A percentile compares a stretch with the other conserved stretches of the same genome.
These are phyloP conservation scores for Pythium monospermum DNA, from an alignment of 352 stramenopile genomes.

Conservation along the genomic window DNA sequence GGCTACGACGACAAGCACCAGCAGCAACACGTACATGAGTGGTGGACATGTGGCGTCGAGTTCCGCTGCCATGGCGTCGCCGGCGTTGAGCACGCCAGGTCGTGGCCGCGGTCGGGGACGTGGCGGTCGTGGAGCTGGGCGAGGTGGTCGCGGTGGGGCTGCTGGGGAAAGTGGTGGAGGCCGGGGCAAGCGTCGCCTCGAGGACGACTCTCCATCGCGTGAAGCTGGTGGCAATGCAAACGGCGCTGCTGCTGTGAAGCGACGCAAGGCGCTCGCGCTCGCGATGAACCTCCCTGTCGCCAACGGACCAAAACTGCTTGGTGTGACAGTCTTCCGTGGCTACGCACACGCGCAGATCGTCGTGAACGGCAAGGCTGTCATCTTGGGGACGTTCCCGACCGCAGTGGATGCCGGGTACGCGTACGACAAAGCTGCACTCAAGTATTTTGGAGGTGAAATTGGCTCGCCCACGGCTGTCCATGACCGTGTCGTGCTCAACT, in stretches of 20 bases:
- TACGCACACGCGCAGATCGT: constrained; percentile 77
- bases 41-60: background rate
- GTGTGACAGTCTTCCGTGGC: constrained; percentile 62
- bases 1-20: constrained; percentile 1
- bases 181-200: constrained; percentile 50
- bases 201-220: constrained; percentile 20
- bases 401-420: constrained; percentile 64
- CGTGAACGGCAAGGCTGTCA: constrained; percentile 72
- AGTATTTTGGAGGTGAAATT: constrained; percentile 58
- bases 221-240: background rate
- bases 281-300: constrained; percentile 13
- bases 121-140: constrained; percentile 27
- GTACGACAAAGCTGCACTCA: constrained; percentile 78
- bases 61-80: constrained; percentile 1
- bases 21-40: background rate
- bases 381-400: constrained; percentile 66
- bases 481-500: constrained; percentile 68
- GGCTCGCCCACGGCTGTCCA: constrained; percentile 32
- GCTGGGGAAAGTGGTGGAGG: constrained; percentile 19
- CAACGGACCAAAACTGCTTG: constrained; percentile 43
- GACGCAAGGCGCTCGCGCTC: constrained; percentile 23
- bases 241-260: constrained; percentile 17
- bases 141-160: constrained; percentile 19
- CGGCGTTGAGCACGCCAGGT: constrained; percentile 13
- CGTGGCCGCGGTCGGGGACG: constrained; percentile 32